Conservation (phyloP, 257 asterid genomes). For the Solanum tarapatanum region DNA sequence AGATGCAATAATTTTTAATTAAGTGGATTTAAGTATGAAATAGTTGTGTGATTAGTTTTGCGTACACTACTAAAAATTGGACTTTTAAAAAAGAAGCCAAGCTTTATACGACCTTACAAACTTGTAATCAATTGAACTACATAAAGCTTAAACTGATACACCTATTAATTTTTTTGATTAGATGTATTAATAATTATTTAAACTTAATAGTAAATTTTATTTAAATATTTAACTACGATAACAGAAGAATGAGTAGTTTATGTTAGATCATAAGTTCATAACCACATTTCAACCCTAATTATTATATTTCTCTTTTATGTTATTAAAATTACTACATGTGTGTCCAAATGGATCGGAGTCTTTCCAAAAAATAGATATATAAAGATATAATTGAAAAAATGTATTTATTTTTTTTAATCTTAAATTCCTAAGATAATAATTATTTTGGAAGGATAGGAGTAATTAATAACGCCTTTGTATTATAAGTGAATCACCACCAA, state of each 20-base stretch:
- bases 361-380: neutral
- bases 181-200: neutral
- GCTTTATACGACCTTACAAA: neutral
- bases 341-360: neutral
- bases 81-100: too few relatives aligned
- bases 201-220: neutral
- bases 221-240: too few relatives aligned
- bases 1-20: neutral
- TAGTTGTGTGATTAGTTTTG: neutral
- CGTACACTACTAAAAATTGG: too few relatives aligned
- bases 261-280: too few relatives aligned
- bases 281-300: neutral
- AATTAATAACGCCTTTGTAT: neutral
- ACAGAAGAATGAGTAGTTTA: too few relatives aligned
- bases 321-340: neutral
- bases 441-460: neutral
- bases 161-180: neutral
- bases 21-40: neutral
- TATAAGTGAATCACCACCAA: neutral
- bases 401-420: too few relatives aligned
- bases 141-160: neutral
- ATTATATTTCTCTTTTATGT: neutral
- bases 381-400: too few relatives aligned
- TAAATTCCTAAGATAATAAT: too few relatives aligned
- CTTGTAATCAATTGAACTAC: neutral